phyloP scores from a whole-genome alignment of 352 stramenopile genomes.

The Sclerospora graminicola region DNA sequence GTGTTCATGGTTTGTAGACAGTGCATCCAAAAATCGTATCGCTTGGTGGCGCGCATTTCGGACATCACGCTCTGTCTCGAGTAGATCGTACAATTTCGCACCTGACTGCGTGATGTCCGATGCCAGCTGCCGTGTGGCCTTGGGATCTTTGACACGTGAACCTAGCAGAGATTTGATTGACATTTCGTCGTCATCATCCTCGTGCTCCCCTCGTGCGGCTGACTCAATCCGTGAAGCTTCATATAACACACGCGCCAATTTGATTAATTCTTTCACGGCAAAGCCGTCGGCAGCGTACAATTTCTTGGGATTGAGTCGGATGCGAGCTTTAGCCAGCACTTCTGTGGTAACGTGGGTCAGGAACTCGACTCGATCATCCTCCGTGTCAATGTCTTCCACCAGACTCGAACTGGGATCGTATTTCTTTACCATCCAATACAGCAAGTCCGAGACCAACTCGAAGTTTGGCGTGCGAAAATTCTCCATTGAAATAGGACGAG shows the following conservation, averaged over 20 bases:
- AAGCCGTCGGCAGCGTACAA: constrained; percentile 93
- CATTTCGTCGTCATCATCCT: constrained; percentile 65
- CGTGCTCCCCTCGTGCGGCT: constrained; percentile 32
- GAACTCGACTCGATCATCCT: constrained; percentile 92
- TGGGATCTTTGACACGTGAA: constrained; percentile 81
- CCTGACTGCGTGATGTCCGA: constrained; percentile 91
- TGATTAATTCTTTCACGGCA: constrained; percentile 91
- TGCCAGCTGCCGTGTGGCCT: constrained; percentile 84
- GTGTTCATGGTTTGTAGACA: constrained; percentile 79
- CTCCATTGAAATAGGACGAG: constrained; percentile 82
- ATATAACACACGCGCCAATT: constrained; percentile 90
- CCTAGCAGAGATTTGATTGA: constrained; percentile 61
- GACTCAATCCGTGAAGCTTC: constrained; percentile 72
- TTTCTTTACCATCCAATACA: constrained; percentile 96
- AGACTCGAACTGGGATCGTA: constrained; percentile 81
- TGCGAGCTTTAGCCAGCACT: constrained; percentile 84
- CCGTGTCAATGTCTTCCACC: constrained; percentile 90
- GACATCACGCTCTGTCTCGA: constrained; percentile 87
- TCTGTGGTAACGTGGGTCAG: constrained; percentile 77
- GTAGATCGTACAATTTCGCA: constrained; percentile 87
- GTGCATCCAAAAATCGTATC: constrained; percentile 88
- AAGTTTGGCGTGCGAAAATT: constrained; percentile 97
- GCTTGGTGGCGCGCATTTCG: constrained; percentile 70
- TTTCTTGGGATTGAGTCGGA: constrained; percentile 91
- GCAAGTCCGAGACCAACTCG: constrained; percentile 90